A percentile compares a stretch with the other conserved stretches of the same genome.
Evolutionary conservation across 495 filamentous ascomycete genomes (phyloP).

Genomic region (Penicillium longicatenatum): DNA sequence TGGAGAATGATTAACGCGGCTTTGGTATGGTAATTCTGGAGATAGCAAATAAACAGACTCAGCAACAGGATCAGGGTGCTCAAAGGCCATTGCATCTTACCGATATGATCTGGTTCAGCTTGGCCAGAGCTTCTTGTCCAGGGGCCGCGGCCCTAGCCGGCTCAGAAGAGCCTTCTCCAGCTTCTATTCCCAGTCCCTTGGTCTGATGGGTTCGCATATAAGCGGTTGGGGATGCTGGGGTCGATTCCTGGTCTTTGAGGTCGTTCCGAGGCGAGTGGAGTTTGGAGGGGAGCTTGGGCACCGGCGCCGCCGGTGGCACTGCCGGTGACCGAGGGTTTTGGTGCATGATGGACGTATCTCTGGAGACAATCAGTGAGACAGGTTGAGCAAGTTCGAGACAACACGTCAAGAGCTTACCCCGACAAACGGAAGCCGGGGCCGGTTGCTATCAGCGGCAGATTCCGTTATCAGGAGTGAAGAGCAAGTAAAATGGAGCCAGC

Average conservation of each 20-base stretch:
- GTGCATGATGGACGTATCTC: constrained; percentile 63
- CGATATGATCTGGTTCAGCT: constrained; percentile 88
- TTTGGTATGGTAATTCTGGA: constrained; percentile 88
- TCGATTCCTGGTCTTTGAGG: constrained; percentile 60
- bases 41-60: constrained; percentile 8
- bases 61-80: neutral
- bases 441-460: constrained; percentile 30
- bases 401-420: constrained; percentile 16
- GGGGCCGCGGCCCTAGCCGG: constrained; percentile 40
- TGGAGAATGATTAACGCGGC: constrained; percentile 83
- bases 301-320: constrained; percentile 57
- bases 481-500: constrained; percentile 29
- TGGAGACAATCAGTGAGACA: constrained; percentile 1
- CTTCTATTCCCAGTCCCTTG: constrained; percentile 44
- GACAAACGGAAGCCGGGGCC: constrained; percentile 14
- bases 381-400: neutral
- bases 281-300: constrained; percentile 65
- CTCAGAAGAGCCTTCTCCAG: constrained; percentile 44
- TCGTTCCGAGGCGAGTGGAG: constrained; percentile 72
- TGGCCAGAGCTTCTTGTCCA: constrained; percentile 63
- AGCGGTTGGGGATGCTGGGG: constrained; percentile 34
- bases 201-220: constrained; percentile 40
- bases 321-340: constrained; percentile 75
- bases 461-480: constrained; percentile 40
- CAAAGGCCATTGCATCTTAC: constrained; percentile 45